Evolutionary conservation across 768 basidiomycete species (phyloP), one percentile per base, ranked within the genome.

Genomic region (Tricholoma furcatifolium): DNA sequence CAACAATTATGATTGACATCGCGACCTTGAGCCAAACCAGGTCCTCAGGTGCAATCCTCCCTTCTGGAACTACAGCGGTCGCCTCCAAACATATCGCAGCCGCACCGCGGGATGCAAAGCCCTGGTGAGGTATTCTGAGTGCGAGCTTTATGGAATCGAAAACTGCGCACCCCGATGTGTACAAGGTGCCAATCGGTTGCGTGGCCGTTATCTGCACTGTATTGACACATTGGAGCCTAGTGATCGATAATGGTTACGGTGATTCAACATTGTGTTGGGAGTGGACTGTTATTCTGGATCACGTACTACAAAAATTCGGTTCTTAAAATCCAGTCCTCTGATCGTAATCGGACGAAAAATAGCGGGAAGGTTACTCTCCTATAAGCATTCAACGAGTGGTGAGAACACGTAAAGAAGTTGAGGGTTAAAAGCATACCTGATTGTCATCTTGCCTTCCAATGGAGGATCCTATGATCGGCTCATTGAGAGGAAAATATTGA

Each of bases 171-270:
- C 1, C 87, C 88, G 31, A 89, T 75, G 63, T 93, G 88, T 15
- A 91, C 87, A 4, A 92, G 67, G 65, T 93, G 92, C 84, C 86
- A 92, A 56, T 91, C 87, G 1, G 90, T 91, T 3, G 84, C 82
- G 60, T 88, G 83, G 0, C 91, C 91, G 47, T 84, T 70, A 41
- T 87, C 79, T 8, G 83, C 75, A 52, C 84, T 87, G 70, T 93
- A 93, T 67, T 87, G 84, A 65, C 91, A 92, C 90, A 92, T 91
- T 2, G 87, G 88, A 10, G 87, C 72, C 84, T 85, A 55, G 8
- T 43, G 15, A 30, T n/a, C 27, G 24, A n/a, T 9, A 40, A 46
- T 20, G 24, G 47, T 40, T 17, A 52, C 11, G 23, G 30, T 27
- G 35, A 30, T 34, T 23, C 35, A 51, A 44, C 4, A 3, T 9